These are phyloP conservation scores for Deinandra increscens DNA, from an alignment of 129 eudicot genomes.

Conservation along the genomic window DNA sequence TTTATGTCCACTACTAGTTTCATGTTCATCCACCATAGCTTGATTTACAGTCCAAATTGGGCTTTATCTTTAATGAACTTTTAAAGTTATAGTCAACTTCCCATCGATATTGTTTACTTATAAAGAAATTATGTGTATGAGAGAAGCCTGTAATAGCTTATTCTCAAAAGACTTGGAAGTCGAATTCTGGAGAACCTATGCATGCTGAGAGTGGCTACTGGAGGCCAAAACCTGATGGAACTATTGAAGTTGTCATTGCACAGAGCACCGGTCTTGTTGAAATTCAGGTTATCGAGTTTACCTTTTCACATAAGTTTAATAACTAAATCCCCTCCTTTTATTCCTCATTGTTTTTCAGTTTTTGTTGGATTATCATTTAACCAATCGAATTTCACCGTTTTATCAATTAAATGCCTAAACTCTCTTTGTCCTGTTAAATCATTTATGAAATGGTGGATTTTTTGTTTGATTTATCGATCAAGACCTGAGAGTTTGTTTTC, in stretches of 20 bases:
- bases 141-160: constrained; percentile 63
- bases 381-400: neutral
- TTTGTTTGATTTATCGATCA: neutral
- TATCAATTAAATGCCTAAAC: neutral
- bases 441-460: neutral
- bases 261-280: constrained; percentile 82
- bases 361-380: neutral
- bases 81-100: neutral
- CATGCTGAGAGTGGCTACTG: constrained; percentile 80
- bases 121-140: neutral
- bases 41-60: too few species aligned
- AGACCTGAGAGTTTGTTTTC: neutral
- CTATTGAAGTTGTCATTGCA: constrained; percentile 70
- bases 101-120: neutral
- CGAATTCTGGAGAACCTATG: constrained; percentile 67
- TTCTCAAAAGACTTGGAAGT: constrained; percentile 79
- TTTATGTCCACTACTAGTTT: too few species aligned
- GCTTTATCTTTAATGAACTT: neutral
- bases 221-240: constrained; percentile 70
- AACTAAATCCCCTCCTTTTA: neutral
- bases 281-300: constrained; percentile 43
- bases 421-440: neutral
- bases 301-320: constrained; percentile 3
- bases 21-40: too few species aligned
- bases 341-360: neutral